Evolutionary conservation across 2,329 filamentous ascomycete species (phyloP), one percentile per base, ranked within the genome.

Genomic region (Colletotrichum salicis): DNA sequence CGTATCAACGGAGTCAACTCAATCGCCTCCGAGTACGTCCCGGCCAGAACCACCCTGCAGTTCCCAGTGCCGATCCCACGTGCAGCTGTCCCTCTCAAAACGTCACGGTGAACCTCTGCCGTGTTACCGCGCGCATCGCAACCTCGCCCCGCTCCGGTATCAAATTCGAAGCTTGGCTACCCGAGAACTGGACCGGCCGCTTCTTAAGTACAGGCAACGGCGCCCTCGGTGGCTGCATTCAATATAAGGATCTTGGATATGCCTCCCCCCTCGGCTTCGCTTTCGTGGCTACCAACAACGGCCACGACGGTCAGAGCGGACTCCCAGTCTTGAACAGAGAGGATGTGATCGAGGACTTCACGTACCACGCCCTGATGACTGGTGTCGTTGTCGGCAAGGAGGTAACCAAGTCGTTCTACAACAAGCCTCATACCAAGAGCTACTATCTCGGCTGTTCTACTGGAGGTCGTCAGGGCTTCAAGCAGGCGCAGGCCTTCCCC

Each of bases 371-470:
- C 1, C 64, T 72, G 1, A 71, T 68, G 12, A 62, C 77, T 12
- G 79, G 78, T 29, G 82, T 83, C 1, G 82, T 81, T 1, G 74
- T 84, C 4, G 83, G 82, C 3, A 88, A 88, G 74, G 64, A 82
- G 13, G 75, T 88, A 29, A 81, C 82, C 2, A 74, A 83, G 24
- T 75, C 77, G 6, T 88, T 85, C 76, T 88, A 88, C 71, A 75
- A 78, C 13, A 58, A 67, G 5, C 22, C 67, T 2, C 78, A 80
- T 12, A 78, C 79, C 4, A 85, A 84, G 75, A 84, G 81, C n/a
- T 88, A 88, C 75, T 88, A 85, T 74, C 77, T 82, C 7, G 87
- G 87, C 27, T 89, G 87, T 75, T 87, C 85, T 1, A 88, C 86
- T 2, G 87, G 87, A 22, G 87, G 87, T 3, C 80, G 87, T 2